phyloP scores from a whole-genome alignment of 257 asterid species.

The Gentiana dahurica region DNA sequence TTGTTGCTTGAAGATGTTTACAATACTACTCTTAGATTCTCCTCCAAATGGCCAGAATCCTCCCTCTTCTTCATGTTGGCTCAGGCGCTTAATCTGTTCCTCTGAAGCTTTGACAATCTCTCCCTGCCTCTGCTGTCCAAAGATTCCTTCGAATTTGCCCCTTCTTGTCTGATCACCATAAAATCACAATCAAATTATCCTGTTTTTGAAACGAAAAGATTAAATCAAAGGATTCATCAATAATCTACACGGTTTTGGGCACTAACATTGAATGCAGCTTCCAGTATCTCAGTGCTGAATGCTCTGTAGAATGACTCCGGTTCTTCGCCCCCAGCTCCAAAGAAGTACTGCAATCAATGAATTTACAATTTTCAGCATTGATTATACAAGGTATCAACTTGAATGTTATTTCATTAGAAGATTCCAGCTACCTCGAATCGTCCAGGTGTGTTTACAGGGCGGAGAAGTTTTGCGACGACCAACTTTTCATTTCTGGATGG shows the following conservation, averaged over 20 bases:
- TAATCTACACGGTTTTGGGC: too few species aligned
- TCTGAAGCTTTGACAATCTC: slow-evolving; percentile 38
- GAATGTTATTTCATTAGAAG: too few species aligned
- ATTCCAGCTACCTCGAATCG: slow-evolving; percentile 27
- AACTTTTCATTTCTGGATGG: slow-evolving; percentile 31
- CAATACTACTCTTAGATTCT: slow-evolving; percentile 20
- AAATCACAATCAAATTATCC: not conserved
- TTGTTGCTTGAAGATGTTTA: slow-evolving; percentile 25
- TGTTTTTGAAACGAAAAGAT: too few species aligned
- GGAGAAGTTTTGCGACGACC: slow-evolving; percentile 33
- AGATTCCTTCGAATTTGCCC: slow-evolving; percentile 29
- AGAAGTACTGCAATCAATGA: slow-evolving; percentile 28
- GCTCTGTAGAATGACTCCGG: slow-evolving; percentile 35
- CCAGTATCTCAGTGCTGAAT: slow-evolving; percentile 53
- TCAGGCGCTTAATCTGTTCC: slow-evolving; percentile 47
- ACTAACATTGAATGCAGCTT: slow-evolving; percentile 52
- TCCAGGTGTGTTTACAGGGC: slow-evolving; percentile 48
- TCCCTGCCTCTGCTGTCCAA: slow-evolving; percentile 41
- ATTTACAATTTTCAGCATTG: not conserved
- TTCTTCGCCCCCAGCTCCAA: slow-evolving; percentile 49
- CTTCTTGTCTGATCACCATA: slow-evolving; percentile 17
- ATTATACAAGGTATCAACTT: too few species aligned
- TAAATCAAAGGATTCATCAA: too few species aligned
- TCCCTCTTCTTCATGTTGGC: slow-evolving; percentile 38
- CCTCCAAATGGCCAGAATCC: slow-evolving; percentile 62